These are phyloP conservation scores for Letharia columbiana DNA, from an alignment of 495 filamentous ascomycete genomes.

Conservation along the genomic window DNA sequence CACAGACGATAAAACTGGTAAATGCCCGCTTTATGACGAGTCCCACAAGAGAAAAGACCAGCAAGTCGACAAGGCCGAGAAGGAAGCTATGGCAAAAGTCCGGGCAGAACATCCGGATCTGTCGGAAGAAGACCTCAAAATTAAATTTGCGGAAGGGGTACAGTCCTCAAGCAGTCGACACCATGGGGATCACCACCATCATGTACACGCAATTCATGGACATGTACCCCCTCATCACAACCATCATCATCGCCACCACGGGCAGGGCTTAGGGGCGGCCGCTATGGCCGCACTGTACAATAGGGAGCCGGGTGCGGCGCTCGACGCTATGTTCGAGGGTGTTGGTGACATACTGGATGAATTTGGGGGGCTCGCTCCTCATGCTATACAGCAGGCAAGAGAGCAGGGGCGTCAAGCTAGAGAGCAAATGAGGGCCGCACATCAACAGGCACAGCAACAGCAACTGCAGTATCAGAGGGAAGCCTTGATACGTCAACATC, in stretches of 20 bases:
- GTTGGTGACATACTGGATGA: not conserved
- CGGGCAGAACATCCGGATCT: constrained; percentile 52
- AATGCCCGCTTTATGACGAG: constrained; percentile 61
- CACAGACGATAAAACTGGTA: constrained; percentile 38
- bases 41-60: constrained; percentile 51
- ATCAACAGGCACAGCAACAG: not conserved
- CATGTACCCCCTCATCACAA: not conserved
- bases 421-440: not conserved
- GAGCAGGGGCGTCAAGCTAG: not conserved
- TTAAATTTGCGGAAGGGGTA: constrained; percentile 30
- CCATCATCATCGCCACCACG: not conserved
- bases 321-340: not conserved
- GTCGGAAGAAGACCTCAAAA: constrained; percentile 45
- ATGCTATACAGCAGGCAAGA: constrained; percentile 3
- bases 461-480: not conserved
- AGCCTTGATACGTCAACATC: not conserved
- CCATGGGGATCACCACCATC: constrained; percentile 1
- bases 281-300: not conserved
- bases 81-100: constrained; percentile 47
- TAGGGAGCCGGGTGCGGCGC: not conserved
- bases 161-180: constrained; percentile 7
- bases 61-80: constrained; percentile 59
- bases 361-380: not conserved
- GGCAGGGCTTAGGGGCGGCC: not conserved
- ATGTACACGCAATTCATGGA: no score